Evolutionary conservation across 768 basidiomycete species (phyloP), one percentile per base, ranked within the genome.

Genomic region (Psilocybe cyanescens): DNA sequence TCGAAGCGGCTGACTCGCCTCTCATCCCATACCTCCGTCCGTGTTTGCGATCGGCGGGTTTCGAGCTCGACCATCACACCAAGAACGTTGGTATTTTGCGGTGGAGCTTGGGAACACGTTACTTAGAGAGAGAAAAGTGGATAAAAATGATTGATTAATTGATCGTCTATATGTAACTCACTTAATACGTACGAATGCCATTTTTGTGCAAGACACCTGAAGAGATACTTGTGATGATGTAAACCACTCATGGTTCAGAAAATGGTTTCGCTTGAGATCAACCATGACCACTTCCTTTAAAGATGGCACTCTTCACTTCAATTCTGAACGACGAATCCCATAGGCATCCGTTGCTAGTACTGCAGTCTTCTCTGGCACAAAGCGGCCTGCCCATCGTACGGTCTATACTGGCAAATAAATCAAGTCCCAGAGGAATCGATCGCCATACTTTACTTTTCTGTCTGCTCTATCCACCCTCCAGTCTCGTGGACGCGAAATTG

Each of bases 291-390:
- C 57, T 62, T 67, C 41, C 14, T 16, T 58, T 59, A 59, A 66
- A 61, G 57, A 72, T 72, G 71, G 57, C 60, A 59, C 59, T 70
- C 46, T 60, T 72, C 49, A 46, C 65, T 41, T 63, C 66, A 12
- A 55, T 71, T 59, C 61, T 67, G 8, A 58, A 63, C 57, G 67
- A 68, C 52, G 65, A 69, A 14, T 56, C 65, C 30, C 59, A 62
- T 28, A 63, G 60, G 52, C 73, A 84, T 37, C 78, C 85, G 29
- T 68, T 88, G 24, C 67, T 89, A 19, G 60, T 89, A 29, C 69
- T 89, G 12, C 85, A 89, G 63, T 89, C 88, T 5, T 86, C 88
- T 51, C 58, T 76, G 52, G 79, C 84, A 2, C 87, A 88, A 67
- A 85, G 84, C 9, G 74, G 79, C 62, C 63, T 90, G 46, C 84